phyloP scores from a whole-genome alignment of 1,284 basidiomycete species.

The Ustilago esculenta region DNA sequence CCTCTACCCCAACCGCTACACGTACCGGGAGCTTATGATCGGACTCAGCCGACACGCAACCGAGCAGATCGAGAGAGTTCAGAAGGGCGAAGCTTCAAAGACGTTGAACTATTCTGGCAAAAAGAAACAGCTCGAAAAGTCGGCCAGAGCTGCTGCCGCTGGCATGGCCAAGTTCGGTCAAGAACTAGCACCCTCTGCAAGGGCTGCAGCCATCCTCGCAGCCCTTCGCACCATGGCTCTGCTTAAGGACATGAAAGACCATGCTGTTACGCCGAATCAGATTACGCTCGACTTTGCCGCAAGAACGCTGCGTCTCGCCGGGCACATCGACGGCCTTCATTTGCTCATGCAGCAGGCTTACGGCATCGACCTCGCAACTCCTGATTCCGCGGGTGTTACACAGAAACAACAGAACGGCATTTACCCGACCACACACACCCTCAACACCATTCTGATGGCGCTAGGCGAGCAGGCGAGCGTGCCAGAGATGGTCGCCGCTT shows the following conservation, averaged over 20 bases:
- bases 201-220: slow-evolving; percentile 45
- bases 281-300: slow-evolving; percentile 58
- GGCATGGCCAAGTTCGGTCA: slow-evolving; percentile 36
- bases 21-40: slow-evolving; percentile 56
- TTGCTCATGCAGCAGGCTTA: slow-evolving; percentile 54
- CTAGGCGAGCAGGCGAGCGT: slow-evolving; percentile 63
- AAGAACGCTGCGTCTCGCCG: slow-evolving; percentile 55
- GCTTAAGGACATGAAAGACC: slow-evolving; percentile 53
- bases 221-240: slow-evolving; percentile 48
- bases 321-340: slow-evolving; percentile 55
- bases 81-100: slow-evolving; percentile 38
- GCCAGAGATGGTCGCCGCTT: slow-evolving; percentile 62
- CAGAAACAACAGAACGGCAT: slow-evolving; percentile 12
- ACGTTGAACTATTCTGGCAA: slow-evolving; percentile 31
- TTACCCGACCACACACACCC: slow-evolving; percentile 52
- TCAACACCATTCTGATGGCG: slow-evolving; percentile 64
- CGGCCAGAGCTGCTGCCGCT: slow-evolving; percentile 28
- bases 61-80: slow-evolving; percentile 48
- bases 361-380: slow-evolving; percentile 55
- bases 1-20: slow-evolving; percentile 39
- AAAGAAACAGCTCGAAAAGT: slow-evolving; percentile 29
- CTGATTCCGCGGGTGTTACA: slow-evolving; percentile 31
- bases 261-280: slow-evolving; percentile 35
- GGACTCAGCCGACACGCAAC: slow-evolving; percentile 53
- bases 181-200: slow-evolving; percentile 35